phyloP scores from a whole-genome alignment of 2,329 filamentous ascomycete genomes.

The Fusarium udum region DNA sequence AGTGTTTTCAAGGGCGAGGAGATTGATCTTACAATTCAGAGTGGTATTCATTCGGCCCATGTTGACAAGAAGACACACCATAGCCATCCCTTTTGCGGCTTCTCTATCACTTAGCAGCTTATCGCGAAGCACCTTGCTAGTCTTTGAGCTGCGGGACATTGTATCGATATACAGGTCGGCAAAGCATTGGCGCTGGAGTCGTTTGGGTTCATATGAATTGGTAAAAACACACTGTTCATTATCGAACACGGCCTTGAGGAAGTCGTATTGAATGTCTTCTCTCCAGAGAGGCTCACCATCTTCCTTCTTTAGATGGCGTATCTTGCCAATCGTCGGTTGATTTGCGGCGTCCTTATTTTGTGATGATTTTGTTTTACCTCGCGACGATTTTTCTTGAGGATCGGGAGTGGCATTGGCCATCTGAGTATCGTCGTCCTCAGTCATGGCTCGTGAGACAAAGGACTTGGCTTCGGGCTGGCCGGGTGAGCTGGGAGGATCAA shows the following conservation, averaged over 20 bases:
- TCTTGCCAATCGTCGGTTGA: slow-evolving; percentile 68
- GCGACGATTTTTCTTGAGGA: slow-evolving; percentile 51
- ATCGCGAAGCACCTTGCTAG: slow-evolving; percentile 96
- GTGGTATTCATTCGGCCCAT: slow-evolving; percentile 99
- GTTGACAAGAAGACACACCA: slow-evolving; percentile 98
- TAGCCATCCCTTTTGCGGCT: slow-evolving; percentile 97
- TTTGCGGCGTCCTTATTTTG: slow-evolving; percentile 49
- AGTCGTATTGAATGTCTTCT: slow-evolving; percentile 89
- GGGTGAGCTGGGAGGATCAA: slow-evolving; percentile 59
- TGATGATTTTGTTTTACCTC: slow-evolving; percentile 49
- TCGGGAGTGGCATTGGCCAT: slow-evolving; percentile 57
- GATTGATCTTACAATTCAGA: slow-evolving; percentile 78
- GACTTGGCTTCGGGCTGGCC: slow-evolving; percentile 55
- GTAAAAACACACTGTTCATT: slow-evolving; percentile 82
- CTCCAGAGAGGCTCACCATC: slow-evolving; percentile 89
- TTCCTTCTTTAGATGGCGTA: slow-evolving; percentile 86
- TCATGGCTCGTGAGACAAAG: slow-evolving; percentile 55
- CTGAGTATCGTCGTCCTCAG: slow-evolving; percentile 59
- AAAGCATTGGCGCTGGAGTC: slow-evolving; percentile 76
- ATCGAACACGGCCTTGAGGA: slow-evolving; percentile 82
- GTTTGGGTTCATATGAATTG: slow-evolving; percentile 79
- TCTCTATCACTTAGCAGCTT: slow-evolving; percentile 92
- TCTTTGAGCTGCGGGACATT: slow-evolving; percentile 98
- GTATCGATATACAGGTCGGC: slow-evolving; percentile 98
- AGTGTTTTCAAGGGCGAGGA: background rate